Evolutionary conservation across 2,329 filamentous ascomycete species (phyloP), one percentile per base, ranked within the genome.

Genomic region (Aspergillus novoparasiticus): DNA sequence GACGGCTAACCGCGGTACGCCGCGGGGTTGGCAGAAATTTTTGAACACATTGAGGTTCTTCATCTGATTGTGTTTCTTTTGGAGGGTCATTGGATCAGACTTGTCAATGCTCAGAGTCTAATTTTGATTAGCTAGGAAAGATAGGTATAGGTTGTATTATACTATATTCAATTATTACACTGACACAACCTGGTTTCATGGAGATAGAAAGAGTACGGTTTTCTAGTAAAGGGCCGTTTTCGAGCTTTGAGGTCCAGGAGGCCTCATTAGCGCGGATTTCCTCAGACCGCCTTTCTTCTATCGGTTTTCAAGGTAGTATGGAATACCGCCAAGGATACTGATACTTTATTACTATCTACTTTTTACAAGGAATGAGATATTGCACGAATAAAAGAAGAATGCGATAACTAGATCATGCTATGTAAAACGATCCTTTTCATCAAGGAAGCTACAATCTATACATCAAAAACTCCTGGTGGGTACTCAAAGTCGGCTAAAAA

Each of bases 401-500:
- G 26, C 12, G 23, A 50, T 28, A 51, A 51, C 10, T 51, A n/a
- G 48, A 32, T 51, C 48, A 51, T 51, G 48, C 48, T 32, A 51
- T 32, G 30, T 34, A 10, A 32, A 32, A n/a, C 14, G 28, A 51
- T 21, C 28, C 48, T 32, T 51, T 51, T 51, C 19, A 21, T 32
- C 48, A 51, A 51, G 48, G 19, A 32, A 23, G 48, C 30, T 32
- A 34, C 28, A 51, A 51, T 55, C 51, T 55, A 55, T 55, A 55
- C 30, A 55, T 39, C 32, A 55, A 55, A 36, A 55, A 51, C 48
- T 39, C 21, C 51, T 55, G 6, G 19, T 55, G 51, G 51, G 51
- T 55, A 55, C 56, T 50, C 41, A 23, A 46, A 58, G 48, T 48
- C 23, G 41, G 39, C 45, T 58, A 58, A 34, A 53, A 34, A 53